These are phyloP conservation scores for Kwoniella bestiolae DNA, from an alignment of 768 basidiomycete genomes.

Conservation along the genomic window DNA sequence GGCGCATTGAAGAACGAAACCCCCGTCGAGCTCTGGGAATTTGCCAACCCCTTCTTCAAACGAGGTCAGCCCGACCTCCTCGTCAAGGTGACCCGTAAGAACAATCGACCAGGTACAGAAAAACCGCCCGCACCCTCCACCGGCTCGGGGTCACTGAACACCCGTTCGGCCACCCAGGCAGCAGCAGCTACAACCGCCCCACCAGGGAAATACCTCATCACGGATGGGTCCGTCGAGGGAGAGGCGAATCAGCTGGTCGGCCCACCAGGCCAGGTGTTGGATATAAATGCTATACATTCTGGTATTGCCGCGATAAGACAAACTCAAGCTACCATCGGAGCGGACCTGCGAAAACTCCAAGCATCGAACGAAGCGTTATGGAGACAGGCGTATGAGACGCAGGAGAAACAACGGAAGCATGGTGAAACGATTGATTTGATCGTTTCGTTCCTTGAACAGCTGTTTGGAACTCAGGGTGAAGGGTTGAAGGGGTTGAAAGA, in stretches of 20 bases:
- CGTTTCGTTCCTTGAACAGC: constrained; percentile 88
- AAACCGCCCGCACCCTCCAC: constrained; percentile 30
- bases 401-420: constrained; percentile 84
- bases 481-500: constrained; percentile 48
- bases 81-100: constrained; percentile 85
- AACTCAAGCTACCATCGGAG: constrained; percentile 88
- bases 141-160: constrained; percentile 15
- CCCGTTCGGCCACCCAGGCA: constrained; percentile 25
- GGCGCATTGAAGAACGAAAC: constrained; percentile 83
- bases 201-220: constrained; percentile 33
- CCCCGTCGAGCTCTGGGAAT: constrained; percentile 67
- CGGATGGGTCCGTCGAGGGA: constrained; percentile 50
- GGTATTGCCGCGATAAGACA: constrained; percentile 86
- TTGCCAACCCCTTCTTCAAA: constrained; percentile 85
- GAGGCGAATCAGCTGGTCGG: constrained; percentile 39
- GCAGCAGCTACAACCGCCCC: background rate
- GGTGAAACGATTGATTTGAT: constrained; percentile 96
- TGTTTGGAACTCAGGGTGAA: constrained; percentile 66
- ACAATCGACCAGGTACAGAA: constrained; percentile 59
- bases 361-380: constrained; percentile 85
- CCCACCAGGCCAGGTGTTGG: constrained; percentile 59
- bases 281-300: constrained; percentile 76
- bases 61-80: constrained; percentile 86
- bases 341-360: constrained; percentile 86
- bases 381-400: constrained; percentile 80